Percentiles rank a stretch among this genome's conserved stretches.
These are phyloP conservation scores for Diaporthe vaccinii DNA, from an alignment of 2,329 filamentous ascomycete genomes.

Conservation along the genomic window DNA sequence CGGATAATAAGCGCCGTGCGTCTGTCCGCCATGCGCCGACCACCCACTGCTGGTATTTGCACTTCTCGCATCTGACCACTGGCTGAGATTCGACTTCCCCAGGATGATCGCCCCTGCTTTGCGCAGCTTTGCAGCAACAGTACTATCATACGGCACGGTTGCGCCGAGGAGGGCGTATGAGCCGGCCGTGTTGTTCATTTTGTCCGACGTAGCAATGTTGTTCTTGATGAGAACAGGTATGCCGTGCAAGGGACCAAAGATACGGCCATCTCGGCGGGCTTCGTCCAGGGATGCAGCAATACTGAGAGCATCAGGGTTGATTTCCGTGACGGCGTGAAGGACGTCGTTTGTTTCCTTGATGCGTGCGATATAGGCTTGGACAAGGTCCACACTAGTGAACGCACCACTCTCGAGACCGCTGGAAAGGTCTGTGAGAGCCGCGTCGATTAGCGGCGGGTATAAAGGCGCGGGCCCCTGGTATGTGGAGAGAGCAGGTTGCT, in stretches of 20 bases:
- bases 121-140: slow-evolving; percentile 69
- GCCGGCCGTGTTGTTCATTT: slow-evolving; percentile 72
- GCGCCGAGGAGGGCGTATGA: slow-evolving; percentile 71
- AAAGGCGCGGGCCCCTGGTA: not conserved
- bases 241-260: slow-evolving; percentile 67
- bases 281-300: slow-evolving; percentile 51
- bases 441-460: slow-evolving; percentile 50
- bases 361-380: slow-evolving; percentile 44
- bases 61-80: slow-evolving; percentile 74
- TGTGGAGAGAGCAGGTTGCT: not conserved
- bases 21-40: slow-evolving; percentile 75
- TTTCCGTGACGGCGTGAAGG: slow-evolving; percentile 52
- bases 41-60: slow-evolving; percentile 72
- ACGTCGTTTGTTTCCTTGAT: slow-evolving; percentile 46
- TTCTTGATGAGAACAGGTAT: slow-evolving; percentile 76
- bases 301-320: slow-evolving; percentile 52
- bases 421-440: slow-evolving; percentile 50
- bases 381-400: slow-evolving; percentile 41
- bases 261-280: slow-evolving; percentile 47
- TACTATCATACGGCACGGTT: slow-evolving; percentile 66
- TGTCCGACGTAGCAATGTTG: slow-evolving; percentile 72
- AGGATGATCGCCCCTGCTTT: slow-evolving; percentile 72
- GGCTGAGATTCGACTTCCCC: slow-evolving; percentile 73
- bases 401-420: slow-evolving; percentile 48
- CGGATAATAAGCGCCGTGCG: slow-evolving; percentile 71